These are phyloP conservation scores for Cladosporium sp. DNA, from an alignment of 2,329 filamentous ascomycete genomes.

Conservation along the genomic window DNA sequence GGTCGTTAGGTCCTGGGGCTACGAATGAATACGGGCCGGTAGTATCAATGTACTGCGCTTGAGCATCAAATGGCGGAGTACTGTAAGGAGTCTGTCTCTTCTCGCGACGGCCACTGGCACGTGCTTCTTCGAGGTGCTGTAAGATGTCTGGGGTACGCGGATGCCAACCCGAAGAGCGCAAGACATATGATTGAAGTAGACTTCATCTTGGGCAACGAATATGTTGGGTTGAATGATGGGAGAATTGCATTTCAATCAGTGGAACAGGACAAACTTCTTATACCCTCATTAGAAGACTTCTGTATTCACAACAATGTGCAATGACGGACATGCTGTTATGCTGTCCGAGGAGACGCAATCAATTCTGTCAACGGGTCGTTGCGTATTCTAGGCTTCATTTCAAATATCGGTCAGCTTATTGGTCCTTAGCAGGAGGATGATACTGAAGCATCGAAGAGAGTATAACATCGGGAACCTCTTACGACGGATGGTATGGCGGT, in stretches of 20 bases:
- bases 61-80: slow-evolving; percentile 32
- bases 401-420: neutral
- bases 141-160: slow-evolving; percentile 25
- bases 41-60: slow-evolving; percentile 31
- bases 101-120: neutral
- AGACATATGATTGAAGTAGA: slow-evolving; percentile 21
- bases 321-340: neutral
- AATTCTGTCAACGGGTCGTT: neutral
- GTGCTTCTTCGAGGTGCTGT: slow-evolving; percentile 20
- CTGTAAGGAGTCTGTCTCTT: slow-evolving; percentile 6
- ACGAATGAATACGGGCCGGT: slow-evolving; percentile 25
- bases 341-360: neutral
- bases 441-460: neutral
- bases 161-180: slow-evolving; percentile 20
- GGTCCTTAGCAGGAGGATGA: neutral
- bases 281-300: neutral
- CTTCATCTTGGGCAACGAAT: slow-evolving; percentile 8
- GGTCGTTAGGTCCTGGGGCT: slow-evolving; percentile 30
- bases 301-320: neutral
- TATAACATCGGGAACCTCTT: neutral
- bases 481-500: neutral
- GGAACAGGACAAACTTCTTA: neutral
- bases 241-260: too few relatives aligned
- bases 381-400: neutral
- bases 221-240: neutral